Evolutionary conservation across 805 yeast genomes (phyloP), one percentile per base, ranked within the genome.

Genomic region (Myxozyma mucilagina): DNA sequence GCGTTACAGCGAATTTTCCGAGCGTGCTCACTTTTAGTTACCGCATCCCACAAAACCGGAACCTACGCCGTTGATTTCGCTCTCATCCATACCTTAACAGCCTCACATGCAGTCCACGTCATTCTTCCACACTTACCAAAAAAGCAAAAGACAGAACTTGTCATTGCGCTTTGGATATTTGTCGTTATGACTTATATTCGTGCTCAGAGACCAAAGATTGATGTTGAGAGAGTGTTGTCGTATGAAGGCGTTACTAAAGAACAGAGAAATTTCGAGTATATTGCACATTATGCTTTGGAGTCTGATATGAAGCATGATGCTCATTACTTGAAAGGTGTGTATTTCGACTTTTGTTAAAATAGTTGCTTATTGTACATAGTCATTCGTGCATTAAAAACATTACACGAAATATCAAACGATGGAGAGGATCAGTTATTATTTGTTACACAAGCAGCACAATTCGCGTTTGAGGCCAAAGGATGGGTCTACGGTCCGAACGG

Each of bases 51-150:
- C 53, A 47, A 58, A 31, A 60, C 63, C 29, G 59, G 56, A 14
- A 53, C 61, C 13, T 68, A 71, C 9, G 57, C 51, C 16, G 70
- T 62, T 56, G 69, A 70, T 55, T 73, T 73, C 53, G 64, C 65
- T 43, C 57, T 73, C 8, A 58, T 73, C 16, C 75, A 73, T 52
- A 59, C 71, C 1, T 60, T 73, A 20, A 71, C 75, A 0, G 64
- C 69, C 3, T 49, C 70, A 1, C 74, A 71, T 16, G 76, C 70
- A 2, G 56, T 47, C 18, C 60, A 56, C 6, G 56, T 49, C 7
- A 47, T 67, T 32, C 45, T 57, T 24, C 62, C 63, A 7, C 58
- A 47, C 18, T 34, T 62, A 16, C 44, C 64, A 1, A 24, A 39
- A 41, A 39, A 47, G 42, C 47, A 57, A 39, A 48, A 53, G 45